Conservation (phyloP, 2,329 filamentous ascomycete genomes). For the Arachnopeziza araneosa region DNA sequence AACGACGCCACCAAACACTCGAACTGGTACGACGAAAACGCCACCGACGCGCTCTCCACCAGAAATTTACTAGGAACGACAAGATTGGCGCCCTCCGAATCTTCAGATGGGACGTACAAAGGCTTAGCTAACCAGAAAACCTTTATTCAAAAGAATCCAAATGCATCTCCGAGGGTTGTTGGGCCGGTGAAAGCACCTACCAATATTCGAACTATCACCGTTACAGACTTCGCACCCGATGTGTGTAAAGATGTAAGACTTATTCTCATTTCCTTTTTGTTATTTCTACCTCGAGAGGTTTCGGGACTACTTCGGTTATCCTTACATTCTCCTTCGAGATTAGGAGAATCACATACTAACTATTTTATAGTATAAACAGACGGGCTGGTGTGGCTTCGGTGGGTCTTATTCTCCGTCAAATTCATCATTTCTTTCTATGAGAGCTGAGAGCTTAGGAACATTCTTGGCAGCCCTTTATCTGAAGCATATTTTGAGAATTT, state of each 20-base stretch:
- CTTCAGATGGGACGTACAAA: conserved; percentile 66
- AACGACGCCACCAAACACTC: conserved; percentile 87
- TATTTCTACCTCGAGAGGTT: too few species aligned
- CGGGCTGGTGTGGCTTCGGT: conserved; percentile 43
- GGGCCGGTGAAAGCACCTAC: conserved; percentile 84
- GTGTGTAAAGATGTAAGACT: conserved; percentile 72
- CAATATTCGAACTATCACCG: conserved; percentile 85
- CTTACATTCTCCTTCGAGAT: neutral
- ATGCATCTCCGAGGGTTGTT: conserved; percentile 63
- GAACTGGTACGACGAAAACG: conserved; percentile 84
- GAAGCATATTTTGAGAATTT: too few species aligned
- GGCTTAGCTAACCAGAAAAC: conserved; percentile 63
- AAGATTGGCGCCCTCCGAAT: conserved; percentile 33
- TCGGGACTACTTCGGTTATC: conserved; percentile 40
- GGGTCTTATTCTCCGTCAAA: neutral
- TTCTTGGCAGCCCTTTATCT: too few species aligned
- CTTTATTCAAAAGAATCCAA: conserved; percentile 76
- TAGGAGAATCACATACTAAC: neutral
- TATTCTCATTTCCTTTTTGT: neutral
- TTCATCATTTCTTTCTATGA: neutral
- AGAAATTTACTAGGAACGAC: conserved; percentile 57
- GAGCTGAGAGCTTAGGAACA: neutral
- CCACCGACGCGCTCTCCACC: conserved; percentile 30
- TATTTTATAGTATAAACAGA: conserved; percentile 58
- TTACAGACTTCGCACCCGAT: conserved; percentile 86